Percentiles rank a stretch among this genome's conserved stretches.
These are phyloP conservation scores for Aspergillus glaucus DNA, from an alignment of 2,329 filamentous ascomycete genomes.

Conservation along the genomic window DNA sequence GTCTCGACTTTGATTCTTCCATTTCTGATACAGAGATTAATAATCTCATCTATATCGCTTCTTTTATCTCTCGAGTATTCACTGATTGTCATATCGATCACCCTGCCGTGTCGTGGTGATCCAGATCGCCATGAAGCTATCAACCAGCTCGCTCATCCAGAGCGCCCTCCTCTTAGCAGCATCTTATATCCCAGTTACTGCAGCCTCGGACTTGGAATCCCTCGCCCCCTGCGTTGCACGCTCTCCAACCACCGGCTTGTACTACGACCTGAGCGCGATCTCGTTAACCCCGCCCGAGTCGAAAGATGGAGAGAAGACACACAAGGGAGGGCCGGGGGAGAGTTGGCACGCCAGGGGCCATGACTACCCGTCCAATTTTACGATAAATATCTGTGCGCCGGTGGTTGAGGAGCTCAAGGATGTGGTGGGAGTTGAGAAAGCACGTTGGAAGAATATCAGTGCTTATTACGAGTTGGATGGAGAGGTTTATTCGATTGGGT, in stretches of 20 bases:
- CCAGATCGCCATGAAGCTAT: constrained; percentile 27
- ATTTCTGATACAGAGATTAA: too few species aligned
- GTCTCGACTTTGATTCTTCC: too few species aligned
- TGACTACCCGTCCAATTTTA: constrained; percentile 47
- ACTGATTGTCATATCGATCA: too few species aligned
- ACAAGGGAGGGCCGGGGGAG: constrained; percentile 33
- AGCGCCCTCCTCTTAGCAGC: constrained; percentile 29
- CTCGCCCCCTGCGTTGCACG: constrained; percentile 56
- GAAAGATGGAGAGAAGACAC: constrained; percentile 35
- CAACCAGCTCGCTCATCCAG: constrained; percentile 21
- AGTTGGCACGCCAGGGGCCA: constrained; percentile 46
- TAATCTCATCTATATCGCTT: too few species aligned
- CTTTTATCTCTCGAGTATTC: too few species aligned
- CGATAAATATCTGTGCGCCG: constrained; percentile 46
- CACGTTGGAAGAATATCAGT: constrained; percentile 42
- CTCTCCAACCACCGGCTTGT: constrained; percentile 55
- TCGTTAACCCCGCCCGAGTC: constrained; percentile 44
- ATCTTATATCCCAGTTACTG: constrained; percentile 18
- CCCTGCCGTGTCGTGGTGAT: background rate
- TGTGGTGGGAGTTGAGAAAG: constrained; percentile 40
- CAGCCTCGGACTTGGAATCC: constrained; percentile 36
- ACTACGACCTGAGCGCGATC: constrained; percentile 58
- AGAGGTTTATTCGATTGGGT: constrained; percentile 44
- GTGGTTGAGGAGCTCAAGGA: constrained; percentile 43
- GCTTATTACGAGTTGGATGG: constrained; percentile 42